Conservation (phyloP, 2,329 filamentous ascomycete species). For the Amesomyces nigricolor region DNA sequence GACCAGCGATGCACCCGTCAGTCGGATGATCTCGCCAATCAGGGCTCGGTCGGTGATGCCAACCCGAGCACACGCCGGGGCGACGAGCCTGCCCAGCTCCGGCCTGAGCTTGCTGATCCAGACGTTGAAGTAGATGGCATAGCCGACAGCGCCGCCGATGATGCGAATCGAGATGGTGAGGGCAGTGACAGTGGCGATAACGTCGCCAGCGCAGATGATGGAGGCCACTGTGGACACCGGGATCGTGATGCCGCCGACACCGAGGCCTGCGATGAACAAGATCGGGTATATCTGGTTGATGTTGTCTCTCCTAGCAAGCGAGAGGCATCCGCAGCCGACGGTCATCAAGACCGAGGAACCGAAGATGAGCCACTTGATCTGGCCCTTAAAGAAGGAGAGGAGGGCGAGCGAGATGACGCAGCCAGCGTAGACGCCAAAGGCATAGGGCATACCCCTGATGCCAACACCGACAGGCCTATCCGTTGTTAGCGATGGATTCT, state of each 20-base stretch:
- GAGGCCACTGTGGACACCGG: conserved; percentile 63
- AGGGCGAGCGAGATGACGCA: conserved; percentile 54
- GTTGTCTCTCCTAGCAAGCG: conserved; percentile 47
- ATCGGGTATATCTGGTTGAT: conserved; percentile 50
- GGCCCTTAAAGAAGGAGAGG: conserved; percentile 51
- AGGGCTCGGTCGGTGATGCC: conserved; percentile 43
- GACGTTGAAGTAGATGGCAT: conserved; percentile 54
- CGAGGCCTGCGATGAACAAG: conserved; percentile 56
- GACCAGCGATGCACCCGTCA: conserved; percentile 49
- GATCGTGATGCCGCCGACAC: conserved; percentile 63
- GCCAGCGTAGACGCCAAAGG: conserved; percentile 57
- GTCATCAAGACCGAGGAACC: conserved; percentile 59
- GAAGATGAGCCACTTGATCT: conserved; percentile 56
- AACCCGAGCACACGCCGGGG: conserved; percentile 43
- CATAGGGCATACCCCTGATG: conserved; percentile 59
- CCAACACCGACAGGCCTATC: conserved; percentile 51
- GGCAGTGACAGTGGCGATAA: conserved; percentile 64
- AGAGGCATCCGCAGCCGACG: conserved; percentile 52
- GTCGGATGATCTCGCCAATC: conserved; percentile 45
- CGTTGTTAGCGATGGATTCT: neutral
- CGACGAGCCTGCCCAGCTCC: conserved; percentile 43
- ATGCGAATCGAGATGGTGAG: conserved; percentile 65
- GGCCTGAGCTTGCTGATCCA: conserved; percentile 43
- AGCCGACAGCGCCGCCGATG: conserved; percentile 61
- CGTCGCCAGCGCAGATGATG: conserved; percentile 63